Conservation (phyloP, 768 basidiomycete species). For the Lactarius deliciosus region DNA sequence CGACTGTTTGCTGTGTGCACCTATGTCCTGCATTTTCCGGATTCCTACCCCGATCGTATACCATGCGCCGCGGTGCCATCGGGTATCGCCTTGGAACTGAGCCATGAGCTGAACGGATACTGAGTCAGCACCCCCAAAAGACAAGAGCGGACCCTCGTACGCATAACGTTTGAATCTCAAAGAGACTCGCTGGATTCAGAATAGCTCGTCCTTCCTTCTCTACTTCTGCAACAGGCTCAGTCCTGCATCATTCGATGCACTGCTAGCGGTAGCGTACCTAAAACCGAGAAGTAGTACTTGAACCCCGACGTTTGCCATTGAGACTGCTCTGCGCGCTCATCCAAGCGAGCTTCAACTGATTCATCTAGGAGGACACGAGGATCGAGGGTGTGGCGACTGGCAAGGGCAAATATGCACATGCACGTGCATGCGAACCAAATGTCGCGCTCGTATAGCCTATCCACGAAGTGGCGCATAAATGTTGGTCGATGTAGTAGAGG, state of each 20-base stretch:
- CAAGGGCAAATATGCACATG: conserved; percentile 35
- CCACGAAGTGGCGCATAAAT: conserved; percentile 61
- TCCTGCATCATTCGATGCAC: conserved; percentile 10
- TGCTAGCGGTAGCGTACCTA: conserved; percentile 41
- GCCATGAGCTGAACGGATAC: conserved; percentile 43
- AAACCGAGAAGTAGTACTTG: conserved; percentile 57
- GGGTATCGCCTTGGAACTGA: conserved; percentile 48
- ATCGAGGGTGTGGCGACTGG: conserved; percentile 35
- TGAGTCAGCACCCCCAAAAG: conserved; percentile 25
- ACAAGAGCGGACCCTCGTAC: conserved; percentile 35
- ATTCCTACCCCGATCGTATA: conserved; percentile 41
- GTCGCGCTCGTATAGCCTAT: conserved; percentile 50
- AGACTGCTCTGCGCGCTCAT: conserved; percentile 34
- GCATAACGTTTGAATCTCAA: conserved; percentile 61
- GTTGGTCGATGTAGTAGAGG: conserved; percentile 73
- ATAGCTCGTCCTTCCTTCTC: conserved; percentile 51
- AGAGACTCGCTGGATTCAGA: conserved; percentile 55
- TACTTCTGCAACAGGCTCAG: conserved; percentile 42
- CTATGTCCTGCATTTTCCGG: conserved; percentile 58
- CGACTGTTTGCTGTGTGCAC: conserved; percentile 45
- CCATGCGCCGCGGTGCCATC: conserved; percentile 47
- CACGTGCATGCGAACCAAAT: conserved; percentile 37
- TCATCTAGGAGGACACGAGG: conserved; percentile 31
- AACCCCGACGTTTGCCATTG: conserved; percentile 59
- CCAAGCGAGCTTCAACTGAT: conserved; percentile 34